Percentiles rank a stretch among this genome's conserved stretches.
Conservation (phyloP, 1,284 basidiomycete species). For the Microbotryum silenes-acaulis region DNA sequence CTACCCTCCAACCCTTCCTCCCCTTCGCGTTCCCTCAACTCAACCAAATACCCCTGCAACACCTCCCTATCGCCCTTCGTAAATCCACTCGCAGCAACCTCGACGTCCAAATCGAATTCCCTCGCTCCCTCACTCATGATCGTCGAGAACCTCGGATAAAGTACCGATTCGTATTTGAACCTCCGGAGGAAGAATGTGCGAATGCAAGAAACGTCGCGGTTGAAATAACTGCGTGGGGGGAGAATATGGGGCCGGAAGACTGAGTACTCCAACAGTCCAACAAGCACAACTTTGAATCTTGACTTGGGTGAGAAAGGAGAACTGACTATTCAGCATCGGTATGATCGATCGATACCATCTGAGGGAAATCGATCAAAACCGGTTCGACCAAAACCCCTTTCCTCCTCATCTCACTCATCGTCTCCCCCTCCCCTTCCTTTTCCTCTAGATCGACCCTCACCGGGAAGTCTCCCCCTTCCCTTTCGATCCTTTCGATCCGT, state of each 20-base stretch:
- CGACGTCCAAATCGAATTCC: constrained; percentile 68
- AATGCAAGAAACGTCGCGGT: constrained; percentile 95
- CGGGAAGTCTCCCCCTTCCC: constrained; percentile 17
- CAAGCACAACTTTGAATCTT: too few relatives aligned
- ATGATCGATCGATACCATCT: constrained; percentile 98
- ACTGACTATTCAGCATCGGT: constrained; percentile 91
- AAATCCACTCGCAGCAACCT: constrained; percentile 87
- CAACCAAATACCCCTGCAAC: constrained; percentile 51
- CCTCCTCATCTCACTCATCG: constrained; percentile 10
- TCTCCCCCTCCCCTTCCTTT: constrained; percentile 49
- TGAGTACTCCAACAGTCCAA: too few relatives aligned
- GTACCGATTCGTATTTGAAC: constrained; percentile 82
- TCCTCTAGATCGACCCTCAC: constrained; percentile 24
- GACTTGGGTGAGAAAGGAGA: neutral
- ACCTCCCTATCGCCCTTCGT: constrained; percentile 69
- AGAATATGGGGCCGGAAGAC: too few relatives aligned
- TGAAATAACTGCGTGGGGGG: constrained; percentile 73
- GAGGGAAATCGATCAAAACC: constrained; percentile 95
- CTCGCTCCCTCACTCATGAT: constrained; percentile 32
- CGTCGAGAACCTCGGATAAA: constrained; percentile 68
- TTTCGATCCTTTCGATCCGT: constrained; percentile 17
- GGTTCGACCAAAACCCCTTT: constrained; percentile 50
- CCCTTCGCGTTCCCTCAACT: neutral
- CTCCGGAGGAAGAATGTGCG: constrained; percentile 84
- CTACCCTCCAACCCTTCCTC: too few relatives aligned